Evolutionary conservation across 371 early-diverging fungal genomes (phyloP), one percentile per base, ranked within the genome.

Genomic region (Mortierella sp.): DNA sequence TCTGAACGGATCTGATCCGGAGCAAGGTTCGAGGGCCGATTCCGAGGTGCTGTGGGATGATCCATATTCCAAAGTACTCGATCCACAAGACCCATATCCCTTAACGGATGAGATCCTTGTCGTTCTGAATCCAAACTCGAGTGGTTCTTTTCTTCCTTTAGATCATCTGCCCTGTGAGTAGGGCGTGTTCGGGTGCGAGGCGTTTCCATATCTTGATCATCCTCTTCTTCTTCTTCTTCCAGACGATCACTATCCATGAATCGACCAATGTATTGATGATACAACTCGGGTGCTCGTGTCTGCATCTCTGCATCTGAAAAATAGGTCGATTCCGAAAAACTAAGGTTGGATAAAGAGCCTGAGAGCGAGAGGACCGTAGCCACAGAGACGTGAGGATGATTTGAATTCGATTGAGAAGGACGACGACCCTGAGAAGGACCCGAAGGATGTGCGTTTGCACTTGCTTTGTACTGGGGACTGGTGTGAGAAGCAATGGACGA

Each of bases 241-340:
- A 62, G n/a, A 62, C 19, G 63, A 29, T 79, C 80, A 18, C 59
- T 51, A 57, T 79, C 80, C 74, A 79, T 70, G 45, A 79, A 79
- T 18, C 80, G 59, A 23, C 80, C 80, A 57, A 79, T 79, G 15
- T 79, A 79, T 25, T 79, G 80, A 16, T 67, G 74, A 53, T 79
- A 79, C 16, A 79, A 50, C 18, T 73, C 74, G 18, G 80, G 80
- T 15, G 66, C 80, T 14, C 80, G 57, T 0, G 80, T 66, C 53
- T 69, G 67, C 80, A 79, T 79, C 51, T 79, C 80, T 7, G 80
- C 80, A 21, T 79, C 80, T 11, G 80, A 79, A 30, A 79, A 79
- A 52, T 79, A 79, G 21, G 80, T 79, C 51, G 80, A 79, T 14
- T 73, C 80, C 16, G 73, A 61, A 48, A 79, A 79, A 18, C 73